A percentile compares a stretch with the other conserved stretches of the same genome.
phyloP scores from a whole-genome alignment of 192 early-diverging fungal species.

The Geosiphon pyriformis region DNA sequence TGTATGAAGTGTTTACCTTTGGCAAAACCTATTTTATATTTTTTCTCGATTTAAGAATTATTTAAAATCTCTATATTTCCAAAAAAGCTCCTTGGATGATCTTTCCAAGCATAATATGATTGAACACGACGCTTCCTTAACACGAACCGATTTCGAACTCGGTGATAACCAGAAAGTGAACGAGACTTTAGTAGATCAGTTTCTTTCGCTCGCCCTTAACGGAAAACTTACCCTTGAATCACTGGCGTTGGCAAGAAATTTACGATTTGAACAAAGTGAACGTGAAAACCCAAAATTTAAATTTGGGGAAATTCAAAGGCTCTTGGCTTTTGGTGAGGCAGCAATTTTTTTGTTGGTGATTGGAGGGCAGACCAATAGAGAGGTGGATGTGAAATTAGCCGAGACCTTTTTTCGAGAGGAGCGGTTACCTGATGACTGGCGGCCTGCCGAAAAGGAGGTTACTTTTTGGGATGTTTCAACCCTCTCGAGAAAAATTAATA shows the following conservation, averaged over 20 bases:
- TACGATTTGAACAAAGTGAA: not conserved
- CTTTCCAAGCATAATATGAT: not conserved
- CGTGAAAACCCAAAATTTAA: conserved; percentile 1
- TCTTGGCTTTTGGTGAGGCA: not conserved
- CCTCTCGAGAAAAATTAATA: no score
- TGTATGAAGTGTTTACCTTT: no score
- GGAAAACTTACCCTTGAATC: conserved; percentile 12
- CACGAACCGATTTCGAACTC: conserved; percentile 1
- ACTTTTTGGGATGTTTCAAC: not conserved
- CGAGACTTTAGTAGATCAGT: conserved; percentile 3
- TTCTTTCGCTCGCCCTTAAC: not conserved
- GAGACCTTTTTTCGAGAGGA: conserved; percentile 10
- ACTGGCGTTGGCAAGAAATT: not conserved
- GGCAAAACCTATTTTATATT: not conserved
- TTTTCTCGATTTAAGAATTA: no score
- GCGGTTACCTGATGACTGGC: conserved; percentile 7
- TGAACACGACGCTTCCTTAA: conserved; percentile 20
- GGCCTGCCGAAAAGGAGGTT: not conserved
- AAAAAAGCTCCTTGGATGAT: conserved; percentile 3
- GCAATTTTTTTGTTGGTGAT: not conserved
- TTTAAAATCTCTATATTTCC: not conserved
- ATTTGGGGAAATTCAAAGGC: not conserved
- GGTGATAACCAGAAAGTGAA: conserved; percentile 8
- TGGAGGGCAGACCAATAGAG: not conserved
- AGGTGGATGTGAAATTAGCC: not conserved